Base-by-base conservation (phyloP, 805 yeast species). In the Yarrowia deformans region DNA sequence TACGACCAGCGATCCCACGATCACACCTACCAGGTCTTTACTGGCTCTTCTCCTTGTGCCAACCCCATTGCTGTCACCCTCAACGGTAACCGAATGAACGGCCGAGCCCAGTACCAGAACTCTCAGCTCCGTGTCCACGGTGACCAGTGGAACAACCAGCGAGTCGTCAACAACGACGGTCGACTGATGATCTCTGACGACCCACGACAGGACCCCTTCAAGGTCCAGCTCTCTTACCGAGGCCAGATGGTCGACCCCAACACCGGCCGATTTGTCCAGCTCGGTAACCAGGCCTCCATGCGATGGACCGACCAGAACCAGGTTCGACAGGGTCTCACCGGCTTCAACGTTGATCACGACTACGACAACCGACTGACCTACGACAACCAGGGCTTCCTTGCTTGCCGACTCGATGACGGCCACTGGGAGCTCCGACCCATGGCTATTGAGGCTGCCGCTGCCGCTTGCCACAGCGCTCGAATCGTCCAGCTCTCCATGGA, bases 81-180 rank as follows among this genome's bases (percentile, higher is more conserved):
- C n/a, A 54, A 54, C 60, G 60, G 60, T 19, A 23, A 54, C 60
- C 60, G 60, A 37, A 35, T 37, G 14, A 54, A 54, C 19, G 60
- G 60, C 34, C 60, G 60, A 39, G 60, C 60, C 32, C 60, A 54
- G 45, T 54, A 54, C 60, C 60, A 54, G 60, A 54, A 54, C 60
- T 54, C 60, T 5, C 60, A 23, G 45, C 45, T 54, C 8, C 45
- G 60, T 8, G 45, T 54, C 60, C 43, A 54, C 35, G 60, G 60
- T 8, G 60, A 54, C 45, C 19, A 54, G 45, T 54, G 46, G 60
- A 39, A 19, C 18, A 54, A 54, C 60, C 39, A 54, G 42, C 60
- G 60, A 19, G 45, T 54, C 14, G n/a, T 54, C 60, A 37, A 54
- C 60, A 54, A 54, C 60, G 19, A 54, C 45, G 60, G 60, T 8